These are phyloP conservation scores for Salix udensis DNA, from an alignment of 345 rosid species.

Conservation along the genomic window DNA sequence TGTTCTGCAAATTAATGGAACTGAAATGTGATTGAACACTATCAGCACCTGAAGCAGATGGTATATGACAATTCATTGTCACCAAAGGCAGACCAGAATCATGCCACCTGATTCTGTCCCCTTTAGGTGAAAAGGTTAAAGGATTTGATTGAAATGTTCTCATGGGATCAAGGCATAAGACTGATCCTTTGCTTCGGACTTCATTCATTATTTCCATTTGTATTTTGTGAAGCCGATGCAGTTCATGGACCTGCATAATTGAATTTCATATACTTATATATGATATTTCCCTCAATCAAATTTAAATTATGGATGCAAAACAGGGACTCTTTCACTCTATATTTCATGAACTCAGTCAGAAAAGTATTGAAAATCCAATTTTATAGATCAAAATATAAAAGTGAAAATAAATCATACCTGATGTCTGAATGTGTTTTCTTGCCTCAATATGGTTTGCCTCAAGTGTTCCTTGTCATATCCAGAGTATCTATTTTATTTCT, in stretches of 20 bases:
- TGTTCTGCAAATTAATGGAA: slow-evolving; percentile 30
- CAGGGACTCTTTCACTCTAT: not conserved
- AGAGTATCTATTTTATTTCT: slow-evolving; percentile 20
- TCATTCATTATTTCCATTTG: slow-evolving; percentile 77
- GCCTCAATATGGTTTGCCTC: slow-evolving; percentile 64
- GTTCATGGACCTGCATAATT: slow-evolving; percentile 51
- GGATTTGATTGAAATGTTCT: slow-evolving; percentile 31
- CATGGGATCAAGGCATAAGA: slow-evolving; percentile 18
- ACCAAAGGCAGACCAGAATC: slow-evolving; percentile 7
- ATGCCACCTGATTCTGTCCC: slow-evolving; percentile 17
- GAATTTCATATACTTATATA: slow-evolving; percentile 4
- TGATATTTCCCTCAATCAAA: not conserved
- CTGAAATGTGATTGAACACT: slow-evolving; percentile 37
- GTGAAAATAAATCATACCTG: slow-evolving; percentile 44
- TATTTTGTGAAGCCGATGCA: slow-evolving; percentile 65
- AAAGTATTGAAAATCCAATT: not conserved
- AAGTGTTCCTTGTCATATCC: slow-evolving; percentile 47
- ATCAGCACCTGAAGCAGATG: slow-evolving; percentile 35
- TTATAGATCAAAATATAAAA: not conserved
- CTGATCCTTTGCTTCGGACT: slow-evolving; percentile 43
- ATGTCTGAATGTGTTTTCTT: slow-evolving; percentile 62
- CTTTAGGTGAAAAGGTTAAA: slow-evolving; percentile 23
- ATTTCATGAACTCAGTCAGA: not conserved
- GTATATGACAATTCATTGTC: slow-evolving; percentile 14
- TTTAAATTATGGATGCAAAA: not conserved